Percentiles rank a stretch among this genome's conserved stretches.
Evolutionary conservation across 495 filamentous ascomycete genomes (phyloP).

Genomic region (Lentithecium fluviatile): DNA sequence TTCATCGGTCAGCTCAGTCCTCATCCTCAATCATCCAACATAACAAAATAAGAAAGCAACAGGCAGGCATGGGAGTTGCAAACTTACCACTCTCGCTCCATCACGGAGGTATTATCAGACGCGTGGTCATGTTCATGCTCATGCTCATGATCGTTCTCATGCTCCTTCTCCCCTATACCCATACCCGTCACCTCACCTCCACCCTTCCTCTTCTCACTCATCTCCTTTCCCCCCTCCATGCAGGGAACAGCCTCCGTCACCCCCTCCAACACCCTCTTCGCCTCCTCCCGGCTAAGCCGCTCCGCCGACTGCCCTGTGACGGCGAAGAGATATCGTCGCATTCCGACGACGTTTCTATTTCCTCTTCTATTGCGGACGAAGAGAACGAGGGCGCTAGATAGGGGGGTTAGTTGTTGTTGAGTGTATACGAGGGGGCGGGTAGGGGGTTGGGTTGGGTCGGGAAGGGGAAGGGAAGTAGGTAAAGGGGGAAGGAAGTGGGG

Average conservation of each 20-base stretch:
- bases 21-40: neutral
- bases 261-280: conserved; percentile 9
- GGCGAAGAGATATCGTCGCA: too few relatives aligned
- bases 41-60: neutral
- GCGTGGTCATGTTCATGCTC: too few relatives aligned
- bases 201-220: neutral
- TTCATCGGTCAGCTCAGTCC: neutral
- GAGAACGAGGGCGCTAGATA: neutral
- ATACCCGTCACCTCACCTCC: neutral
- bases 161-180: neutral
- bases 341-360: too few relatives aligned
- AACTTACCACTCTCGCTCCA: conserved; percentile 20
- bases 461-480: too few relatives aligned
- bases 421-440: too few relatives aligned
- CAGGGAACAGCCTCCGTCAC: conserved; percentile 9
- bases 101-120: neutral
- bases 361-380: neutral
- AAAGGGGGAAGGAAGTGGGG: too few relatives aligned
- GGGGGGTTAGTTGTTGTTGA: too few relatives aligned
- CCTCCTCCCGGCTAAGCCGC: conserved; percentile 6
- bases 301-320: too few relatives aligned
- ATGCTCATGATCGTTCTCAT: too few relatives aligned
- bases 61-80: neutral
- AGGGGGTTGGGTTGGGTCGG: too few relatives aligned
- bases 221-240: neutral